phyloP scores from a whole-genome alignment of 2,329 filamentous ascomycete genomes.

The Xylaria polymorpha region DNA sequence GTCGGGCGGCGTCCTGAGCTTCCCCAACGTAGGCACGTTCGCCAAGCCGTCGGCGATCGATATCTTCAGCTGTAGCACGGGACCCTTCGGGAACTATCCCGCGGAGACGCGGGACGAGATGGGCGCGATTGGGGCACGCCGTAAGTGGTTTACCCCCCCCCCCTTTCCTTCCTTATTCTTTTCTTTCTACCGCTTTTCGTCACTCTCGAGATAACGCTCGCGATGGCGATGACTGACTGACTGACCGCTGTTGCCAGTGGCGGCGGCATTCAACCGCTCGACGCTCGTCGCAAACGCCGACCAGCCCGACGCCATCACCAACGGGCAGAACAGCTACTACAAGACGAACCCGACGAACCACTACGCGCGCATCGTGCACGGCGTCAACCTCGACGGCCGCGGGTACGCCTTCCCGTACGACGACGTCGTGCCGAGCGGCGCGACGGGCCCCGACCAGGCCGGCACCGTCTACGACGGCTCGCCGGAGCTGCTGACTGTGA shows the following conservation, averaged over 20 bases:
- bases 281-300: slow-evolving; percentile 68
- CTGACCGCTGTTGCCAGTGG: slow-evolving; percentile 53
- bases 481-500: slow-evolving; percentile 67
- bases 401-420: slow-evolving; percentile 81
- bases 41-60: slow-evolving; percentile 57
- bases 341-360: slow-evolving; percentile 71
- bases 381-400: slow-evolving; percentile 65
- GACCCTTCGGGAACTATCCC: slow-evolving; percentile 63
- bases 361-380: slow-evolving; percentile 73
- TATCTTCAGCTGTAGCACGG: slow-evolving; percentile 54
- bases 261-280: slow-evolving; percentile 79
- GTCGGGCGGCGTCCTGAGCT: slow-evolving; percentile 52
- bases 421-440: slow-evolving; percentile 69
- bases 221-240: not conserved
- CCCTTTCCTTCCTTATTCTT: too few relatives aligned
- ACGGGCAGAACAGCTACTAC: slow-evolving; percentile 72
- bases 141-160: slow-evolving; percentile 2
- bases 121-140: slow-evolving; percentile 75
- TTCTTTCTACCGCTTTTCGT: too few relatives aligned
- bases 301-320: slow-evolving; percentile 64
- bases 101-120: slow-evolving; percentile 57
- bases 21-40: slow-evolving; percentile 56
- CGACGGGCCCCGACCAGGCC: slow-evolving; percentile 64
- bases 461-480: slow-evolving; percentile 69
- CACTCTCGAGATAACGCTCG: not conserved